A percentile compares a stretch with the other conserved stretches of the same genome.
phyloP scores from a whole-genome alignment of 2,329 filamentous ascomycete species.

The Xylaria polymorpha region DNA sequence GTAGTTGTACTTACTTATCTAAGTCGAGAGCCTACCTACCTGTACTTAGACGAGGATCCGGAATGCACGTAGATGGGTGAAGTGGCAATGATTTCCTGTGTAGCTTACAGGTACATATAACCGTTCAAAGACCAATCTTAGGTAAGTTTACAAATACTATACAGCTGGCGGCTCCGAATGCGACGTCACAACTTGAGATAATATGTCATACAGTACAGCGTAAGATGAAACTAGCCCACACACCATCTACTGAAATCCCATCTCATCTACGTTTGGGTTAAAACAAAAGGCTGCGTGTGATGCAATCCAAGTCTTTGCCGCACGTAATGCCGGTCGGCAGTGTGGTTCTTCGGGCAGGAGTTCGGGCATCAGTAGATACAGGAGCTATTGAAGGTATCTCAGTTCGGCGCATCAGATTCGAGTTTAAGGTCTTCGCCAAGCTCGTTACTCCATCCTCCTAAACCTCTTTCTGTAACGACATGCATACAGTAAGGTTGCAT shows the following conservation, averaged over 20 bases:
- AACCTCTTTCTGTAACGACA: slow-evolving; percentile 5
- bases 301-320: neutral
- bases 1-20: no score
- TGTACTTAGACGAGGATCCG: neutral
- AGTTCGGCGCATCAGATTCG: neutral
- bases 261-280: neutral
- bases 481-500: slow-evolving; percentile 7
- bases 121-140: neutral
- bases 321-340: no score
- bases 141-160: neutral
- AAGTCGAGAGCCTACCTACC: neutral
- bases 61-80: neutral
- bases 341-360: no score
- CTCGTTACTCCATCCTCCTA: neutral
- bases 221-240: neutral
- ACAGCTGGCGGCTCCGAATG: neutral
- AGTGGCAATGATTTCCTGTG: neutral
- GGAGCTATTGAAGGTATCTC: no score
- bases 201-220: neutral
- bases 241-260: neutral
- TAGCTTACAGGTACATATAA: neutral
- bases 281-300: neutral
- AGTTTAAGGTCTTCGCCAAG: neutral
- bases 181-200: neutral
- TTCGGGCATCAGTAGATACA: no score